Base-by-base conservation (phyloP, 345 rosid species). In the Populus simonii region DNA sequence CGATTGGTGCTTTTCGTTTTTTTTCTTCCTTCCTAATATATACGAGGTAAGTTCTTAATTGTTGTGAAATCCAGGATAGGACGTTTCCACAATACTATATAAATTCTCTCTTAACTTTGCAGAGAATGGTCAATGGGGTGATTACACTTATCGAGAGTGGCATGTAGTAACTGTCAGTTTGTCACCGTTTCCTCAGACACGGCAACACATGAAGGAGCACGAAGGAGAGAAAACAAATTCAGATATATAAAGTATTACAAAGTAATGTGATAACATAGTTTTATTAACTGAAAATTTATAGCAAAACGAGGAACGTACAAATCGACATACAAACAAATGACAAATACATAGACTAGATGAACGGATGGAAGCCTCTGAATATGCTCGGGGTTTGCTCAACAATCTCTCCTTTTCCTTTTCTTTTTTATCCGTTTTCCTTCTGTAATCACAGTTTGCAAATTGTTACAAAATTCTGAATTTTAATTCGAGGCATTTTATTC, bases 151-250 rank as follows among this genome's bases (percentile, higher is more conserved):
- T 71, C 51, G 73, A 75, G 62, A 71, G 65, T 38, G 76, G 83
- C 61, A 38, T 49, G 75, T 6, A 27, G 57, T 39, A 2, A 39
- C 9, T 41, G 45, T 41, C 45, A 41, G 45, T 11, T 16, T 71
- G 79, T 66, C 68, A 75, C 73, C 73, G 57, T 75, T 71, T 65
- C 62, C 68, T 70, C 75, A 39, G 83, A 80, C 79, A 79, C 31
- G 59, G 74, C 74, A 79, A 47, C 72, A 75, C 12, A 36, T 36
- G 74, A 38, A 70, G 70, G 79, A 80, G 68, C 43, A 17, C 17
- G 35, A 62, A 20, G 11, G 38, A n/a, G 63, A 53, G 57, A 73
- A 59, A 69, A 57, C 27, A 22, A 20, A 55, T 55, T 20, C 59
- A 7, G 17, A 7, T 22, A 22, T 7, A 22, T 20, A 41, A 55